Conservation (phyloP, 305 asterid species). For the Fraxinus sp. region DNA sequence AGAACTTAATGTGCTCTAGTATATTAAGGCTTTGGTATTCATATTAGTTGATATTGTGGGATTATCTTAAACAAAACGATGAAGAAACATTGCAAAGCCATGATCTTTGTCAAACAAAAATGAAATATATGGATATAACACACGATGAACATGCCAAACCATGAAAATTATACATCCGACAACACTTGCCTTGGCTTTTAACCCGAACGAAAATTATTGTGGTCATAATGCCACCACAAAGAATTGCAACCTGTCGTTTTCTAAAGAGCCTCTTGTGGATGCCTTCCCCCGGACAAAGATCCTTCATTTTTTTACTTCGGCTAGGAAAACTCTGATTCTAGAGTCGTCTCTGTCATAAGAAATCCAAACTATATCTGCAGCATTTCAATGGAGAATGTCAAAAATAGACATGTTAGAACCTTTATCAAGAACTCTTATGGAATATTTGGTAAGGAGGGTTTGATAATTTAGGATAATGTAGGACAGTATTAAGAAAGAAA, state of each 20-base stretch:
- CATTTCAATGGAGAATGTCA: neutral
- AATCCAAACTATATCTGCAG: neutral
- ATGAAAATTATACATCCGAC: neutral
- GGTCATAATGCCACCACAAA: neutral
- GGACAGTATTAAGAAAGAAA: neutral
- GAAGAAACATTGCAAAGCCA: neutral
- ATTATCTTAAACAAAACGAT: no score
- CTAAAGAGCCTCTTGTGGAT: neutral
- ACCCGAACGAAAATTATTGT: neutral
- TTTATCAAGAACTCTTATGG: neutral
- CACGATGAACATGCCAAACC: neutral
- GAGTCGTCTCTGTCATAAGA: neutral
- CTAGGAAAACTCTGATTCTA: neutral
- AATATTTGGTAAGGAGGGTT: neutral
- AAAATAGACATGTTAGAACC: neutral
- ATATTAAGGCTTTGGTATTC: no score
- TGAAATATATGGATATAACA: neutral
- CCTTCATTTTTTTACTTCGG: neutral
- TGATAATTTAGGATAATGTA: neutral
- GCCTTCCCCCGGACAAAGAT: neutral
- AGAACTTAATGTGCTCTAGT: no score
- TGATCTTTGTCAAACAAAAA: neutral
- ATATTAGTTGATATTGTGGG: no score
- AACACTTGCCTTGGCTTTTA: neutral
- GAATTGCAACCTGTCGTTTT: neutral